These are phyloP conservation scores for Aspergillus sojae DNA, from an alignment of 2,329 filamentous ascomycete genomes.

Conservation along the genomic window DNA sequence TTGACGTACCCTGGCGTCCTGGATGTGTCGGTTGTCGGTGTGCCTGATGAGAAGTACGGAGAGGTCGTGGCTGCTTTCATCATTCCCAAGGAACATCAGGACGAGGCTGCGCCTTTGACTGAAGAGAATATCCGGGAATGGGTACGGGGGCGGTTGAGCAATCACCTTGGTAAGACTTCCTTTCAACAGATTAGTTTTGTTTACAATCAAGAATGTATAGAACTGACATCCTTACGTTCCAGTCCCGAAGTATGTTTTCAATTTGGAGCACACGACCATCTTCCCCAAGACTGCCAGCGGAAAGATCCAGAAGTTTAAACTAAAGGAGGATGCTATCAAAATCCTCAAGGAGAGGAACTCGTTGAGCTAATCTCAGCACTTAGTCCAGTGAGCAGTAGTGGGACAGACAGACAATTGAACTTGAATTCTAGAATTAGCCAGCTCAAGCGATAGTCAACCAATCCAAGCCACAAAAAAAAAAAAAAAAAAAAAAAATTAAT, in stretches of 20 bases:
- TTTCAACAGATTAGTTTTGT: background rate
- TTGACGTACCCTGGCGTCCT: conserved; percentile 70
- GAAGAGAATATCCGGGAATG: conserved; percentile 67
- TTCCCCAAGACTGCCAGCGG: conserved; percentile 95
- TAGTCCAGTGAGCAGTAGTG: background rate
- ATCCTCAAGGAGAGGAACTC: conserved; percentile 42
- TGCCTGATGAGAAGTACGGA: conserved; percentile 80
- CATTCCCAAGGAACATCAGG: conserved; percentile 51
- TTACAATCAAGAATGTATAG: background rate
- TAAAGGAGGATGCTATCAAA: conserved; percentile 67
- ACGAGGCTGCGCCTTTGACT: conserved; percentile 43
- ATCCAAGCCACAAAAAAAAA: no score
- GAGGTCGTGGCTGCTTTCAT: conserved; percentile 88
- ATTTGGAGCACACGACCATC: conserved; percentile 60
- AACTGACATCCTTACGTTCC: background rate
- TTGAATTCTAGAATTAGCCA: background rate
- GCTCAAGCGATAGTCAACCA: background rate
- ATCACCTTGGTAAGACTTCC: conserved; percentile 63
- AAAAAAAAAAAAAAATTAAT: no score
- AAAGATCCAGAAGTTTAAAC: conserved; percentile 93
- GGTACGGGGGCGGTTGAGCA: conserved; percentile 71
- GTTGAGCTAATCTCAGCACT: background rate
- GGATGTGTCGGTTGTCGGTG: conserved; percentile 80
- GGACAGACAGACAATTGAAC: background rate
- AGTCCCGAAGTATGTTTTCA: conserved; percentile 90